Base-by-base conservation (phyloP, 768 basidiomycete genomes). In the Favolaschia claudopus region DNA sequence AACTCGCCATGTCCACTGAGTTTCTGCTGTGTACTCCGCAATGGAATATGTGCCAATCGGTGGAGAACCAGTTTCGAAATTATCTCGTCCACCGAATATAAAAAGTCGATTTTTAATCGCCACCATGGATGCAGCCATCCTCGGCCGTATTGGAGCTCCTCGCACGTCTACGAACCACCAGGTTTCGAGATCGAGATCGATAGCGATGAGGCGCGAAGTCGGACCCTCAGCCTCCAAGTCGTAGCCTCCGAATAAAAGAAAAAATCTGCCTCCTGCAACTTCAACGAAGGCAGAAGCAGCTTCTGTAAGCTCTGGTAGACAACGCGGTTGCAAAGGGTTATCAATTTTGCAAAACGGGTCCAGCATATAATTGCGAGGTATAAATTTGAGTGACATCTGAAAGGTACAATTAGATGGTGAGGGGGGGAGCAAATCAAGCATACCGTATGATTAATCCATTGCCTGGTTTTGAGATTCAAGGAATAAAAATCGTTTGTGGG, bases 211-310 rank as follows among this genome's bases (percentile, higher is more conserved):
- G 3, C 48, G 24, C 0, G 66, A 69, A 4, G 19, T 33, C 4
- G 51, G 39, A 22, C 50, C 27, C 9, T 47, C 51, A 8, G 3
- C 28, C n/a, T n/a, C n/a, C n/a, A n/a, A n/a, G 32, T 69, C 55
- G 31, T 62, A 60, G 2, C 74, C 74, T 8, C 72, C 74, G 48
- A 74, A 74, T n/a, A 76, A 33, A 17, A 74, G 55, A 4, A 74
- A 39, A 45, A 67, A 72, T 2, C 51, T 51, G 1, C 56, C 54
- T 1, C 64, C 63, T 14, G 62, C 43, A 12, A 70, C 19, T 3
- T 56, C 54, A 12, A 67, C 39, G n/a, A 71, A 28, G 0, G 70
- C 60, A 20, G 44, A 58, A 0, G 65, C 69, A 0, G 72, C 43
- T 17, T 62, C 48, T 9, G 48, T 45, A 22, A 72, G 62, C 9